A percentile compares a stretch with the other conserved stretches of the same genome.
These are phyloP conservation scores for Amniculicola lignicola DNA, from an alignment of 495 filamentous ascomycete genomes.

Conservation along the genomic window DNA sequence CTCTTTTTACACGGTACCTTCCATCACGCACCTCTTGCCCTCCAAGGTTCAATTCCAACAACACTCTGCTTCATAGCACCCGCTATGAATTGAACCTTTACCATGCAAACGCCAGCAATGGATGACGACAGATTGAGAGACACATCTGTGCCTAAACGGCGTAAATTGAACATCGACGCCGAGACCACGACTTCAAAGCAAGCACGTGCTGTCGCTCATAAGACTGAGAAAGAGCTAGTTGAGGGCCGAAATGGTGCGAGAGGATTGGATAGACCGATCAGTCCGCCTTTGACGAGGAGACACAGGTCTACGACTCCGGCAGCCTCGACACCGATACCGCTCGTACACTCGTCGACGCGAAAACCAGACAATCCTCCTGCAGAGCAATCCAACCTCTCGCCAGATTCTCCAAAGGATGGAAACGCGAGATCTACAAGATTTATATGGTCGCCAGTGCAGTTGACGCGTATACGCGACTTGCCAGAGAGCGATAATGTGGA, in stretches of 20 bases:
- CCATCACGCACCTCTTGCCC: no score
- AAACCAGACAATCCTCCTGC: no score
- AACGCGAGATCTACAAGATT: neutral
- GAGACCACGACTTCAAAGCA: neutral
- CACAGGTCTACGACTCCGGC: slow-evolving; percentile 4
- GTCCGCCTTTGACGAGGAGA: slow-evolving; percentile 12
- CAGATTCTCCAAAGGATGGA: neutral
- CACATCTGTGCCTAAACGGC: no score
- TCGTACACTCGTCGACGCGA: neutral
- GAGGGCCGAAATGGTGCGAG: no score
- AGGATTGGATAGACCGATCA: slow-evolving; percentile 15
- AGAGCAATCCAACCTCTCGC: no score
- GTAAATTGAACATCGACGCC: neutral
- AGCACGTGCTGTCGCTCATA: no score
- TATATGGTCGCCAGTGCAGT: slow-evolving; percentile 65
- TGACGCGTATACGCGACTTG: slow-evolving; percentile 69
- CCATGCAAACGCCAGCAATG: no score
- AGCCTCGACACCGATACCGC: neutral
- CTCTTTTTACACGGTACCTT: no score
- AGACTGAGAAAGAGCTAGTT: no score
- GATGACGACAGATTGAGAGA: neutral
- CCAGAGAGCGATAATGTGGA: slow-evolving; percentile 60
- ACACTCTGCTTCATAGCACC: no score
- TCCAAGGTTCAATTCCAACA: no score
- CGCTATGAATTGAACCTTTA: no score